Conservation (phyloP, 352 stramenopile genomes). For the Phytopythium litorale region DNA sequence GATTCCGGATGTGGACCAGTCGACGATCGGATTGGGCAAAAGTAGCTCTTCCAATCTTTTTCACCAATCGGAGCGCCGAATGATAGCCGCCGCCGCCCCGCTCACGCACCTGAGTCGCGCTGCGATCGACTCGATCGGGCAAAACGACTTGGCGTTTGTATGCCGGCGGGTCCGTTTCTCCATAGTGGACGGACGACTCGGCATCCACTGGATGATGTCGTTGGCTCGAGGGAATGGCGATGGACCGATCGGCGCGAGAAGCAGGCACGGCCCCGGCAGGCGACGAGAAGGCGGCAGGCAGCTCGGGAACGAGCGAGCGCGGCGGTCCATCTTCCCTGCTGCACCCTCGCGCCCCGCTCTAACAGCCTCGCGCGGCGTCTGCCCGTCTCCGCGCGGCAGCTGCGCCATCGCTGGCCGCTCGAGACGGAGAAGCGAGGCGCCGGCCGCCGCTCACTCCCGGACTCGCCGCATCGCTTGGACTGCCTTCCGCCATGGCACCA, state of each 20-base stretch:
- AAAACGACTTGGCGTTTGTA: neutral
- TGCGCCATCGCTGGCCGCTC: neutral
- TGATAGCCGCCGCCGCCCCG: no score
- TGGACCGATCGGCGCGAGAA: neutral
- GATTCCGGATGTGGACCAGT: neutral
- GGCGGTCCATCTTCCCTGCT: neutral
- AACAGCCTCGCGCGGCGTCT: neutral
- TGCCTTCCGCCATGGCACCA: neutral
- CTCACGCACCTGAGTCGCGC: no score
- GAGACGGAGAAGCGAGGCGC: neutral
- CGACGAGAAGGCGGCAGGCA: neutral
- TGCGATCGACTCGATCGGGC: neutral
- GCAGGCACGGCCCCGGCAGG: neutral
- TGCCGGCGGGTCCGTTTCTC: neutral
- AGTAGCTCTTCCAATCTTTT: no score
- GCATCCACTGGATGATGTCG: neutral
- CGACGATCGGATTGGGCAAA: no score
- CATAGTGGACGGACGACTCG: no score
- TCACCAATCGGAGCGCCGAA: no score
- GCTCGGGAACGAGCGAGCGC: neutral
- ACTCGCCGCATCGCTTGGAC: slow-evolving; percentile 1
- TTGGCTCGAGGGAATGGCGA: neutral
- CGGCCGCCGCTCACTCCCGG: neutral
- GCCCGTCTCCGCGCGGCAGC: neutral
- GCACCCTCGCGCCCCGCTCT: no score